Conservation (phyloP, 1,284 basidiomycete genomes). For the Thelephora terrestris region DNA sequence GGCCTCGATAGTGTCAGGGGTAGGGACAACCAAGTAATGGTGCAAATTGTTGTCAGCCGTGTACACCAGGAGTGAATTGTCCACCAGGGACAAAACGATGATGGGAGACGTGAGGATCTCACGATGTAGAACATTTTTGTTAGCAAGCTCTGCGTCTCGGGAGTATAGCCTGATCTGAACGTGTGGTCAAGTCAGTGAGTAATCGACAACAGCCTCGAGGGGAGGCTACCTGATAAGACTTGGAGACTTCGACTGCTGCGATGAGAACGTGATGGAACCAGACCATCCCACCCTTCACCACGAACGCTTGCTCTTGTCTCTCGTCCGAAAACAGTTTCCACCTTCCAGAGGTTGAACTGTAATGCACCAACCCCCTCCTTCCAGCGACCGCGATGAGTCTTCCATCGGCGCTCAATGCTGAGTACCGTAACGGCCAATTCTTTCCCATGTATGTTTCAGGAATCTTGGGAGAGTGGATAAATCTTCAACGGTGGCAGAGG, state of each 20-base stretch:
- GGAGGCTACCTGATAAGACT: constrained; percentile 60
- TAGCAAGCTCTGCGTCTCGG: constrained; percentile 86
- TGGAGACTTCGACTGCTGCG: constrained; percentile 78
- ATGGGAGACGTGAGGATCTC: constrained; percentile 74
- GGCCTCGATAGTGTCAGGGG: constrained; percentile 73
- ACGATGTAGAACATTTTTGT: constrained; percentile 76
- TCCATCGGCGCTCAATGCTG: constrained; percentile 86
- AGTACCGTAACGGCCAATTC: constrained; percentile 95
- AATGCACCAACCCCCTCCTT: constrained; percentile 85
- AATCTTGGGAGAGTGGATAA: constrained; percentile 37
- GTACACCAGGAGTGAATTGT: constrained; percentile 95
- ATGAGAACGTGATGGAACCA: constrained; percentile 98
- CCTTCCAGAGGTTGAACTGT: constrained; percentile 85
- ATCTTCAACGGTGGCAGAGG: constrained; percentile 8
- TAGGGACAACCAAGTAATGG: constrained; percentile 89
- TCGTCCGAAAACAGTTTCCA: constrained; percentile 90
- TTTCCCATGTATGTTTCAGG: constrained; percentile 81
- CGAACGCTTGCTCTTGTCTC: constrained; percentile 84
- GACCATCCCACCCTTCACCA: constrained; percentile 83
- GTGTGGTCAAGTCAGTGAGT: constrained; percentile 4
- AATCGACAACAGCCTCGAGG: neutral
- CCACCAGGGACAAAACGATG: constrained; percentile 83
- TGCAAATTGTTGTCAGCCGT: constrained; percentile 93
- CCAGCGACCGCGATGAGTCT: constrained; percentile 92
- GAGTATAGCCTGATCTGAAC: constrained; percentile 86